Evolutionary conservation across 768 basidiomycete species (phyloP).

Genomic region (Lentinula sp.): DNA sequence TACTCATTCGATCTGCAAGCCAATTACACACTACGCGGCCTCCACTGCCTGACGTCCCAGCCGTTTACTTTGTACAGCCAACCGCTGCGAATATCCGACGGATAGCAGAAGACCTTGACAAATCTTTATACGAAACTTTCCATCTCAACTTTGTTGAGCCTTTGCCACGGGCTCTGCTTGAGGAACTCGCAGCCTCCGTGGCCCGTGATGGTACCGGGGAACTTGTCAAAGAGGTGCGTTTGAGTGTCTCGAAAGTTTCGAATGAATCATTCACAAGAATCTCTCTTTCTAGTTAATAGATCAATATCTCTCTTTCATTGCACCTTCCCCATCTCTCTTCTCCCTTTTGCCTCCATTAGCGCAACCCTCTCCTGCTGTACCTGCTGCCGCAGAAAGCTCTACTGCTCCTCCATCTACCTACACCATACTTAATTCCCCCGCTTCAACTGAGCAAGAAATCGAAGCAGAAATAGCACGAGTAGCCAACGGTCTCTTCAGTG

Average conservation of each 20-base stretch:
- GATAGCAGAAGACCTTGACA: slow-evolving; percentile 91
- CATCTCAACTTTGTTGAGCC: slow-evolving; percentile 96
- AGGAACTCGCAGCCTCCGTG: slow-evolving; percentile 88
- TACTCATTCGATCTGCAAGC: slow-evolving; percentile 32
- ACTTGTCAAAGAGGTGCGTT: slow-evolving; percentile 66
- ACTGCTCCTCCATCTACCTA: slow-evolving; percentile 58
- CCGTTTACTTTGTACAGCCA: slow-evolving; percentile 94
- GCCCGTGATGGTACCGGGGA: slow-evolving; percentile 81
- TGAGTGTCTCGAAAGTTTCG: slow-evolving; percentile 15
- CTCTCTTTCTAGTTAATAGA: slow-evolving; percentile 69
- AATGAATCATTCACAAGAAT: not conserved
- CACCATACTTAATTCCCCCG: slow-evolving; percentile 83
- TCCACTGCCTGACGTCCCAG: slow-evolving; percentile 89
- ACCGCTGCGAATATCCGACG: slow-evolving; percentile 80
- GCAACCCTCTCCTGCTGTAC: slow-evolving; percentile 24
- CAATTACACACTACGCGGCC: slow-evolving; percentile 90
- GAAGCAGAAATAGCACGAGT: slow-evolving; percentile 92
- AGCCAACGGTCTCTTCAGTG: slow-evolving; percentile 86
- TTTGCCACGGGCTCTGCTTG: slow-evolving; percentile 79
- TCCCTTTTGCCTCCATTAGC: slow-evolving; percentile 69
- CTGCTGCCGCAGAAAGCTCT: slow-evolving; percentile 27
- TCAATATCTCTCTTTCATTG: slow-evolving; percentile 95
- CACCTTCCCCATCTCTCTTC: slow-evolving; percentile 89
- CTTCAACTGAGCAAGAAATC: slow-evolving; percentile 84
- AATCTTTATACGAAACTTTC: slow-evolving; percentile 85